Conservation (phyloP, 2,329 filamentous ascomycete genomes). For the Arthroderma sp. region DNA sequence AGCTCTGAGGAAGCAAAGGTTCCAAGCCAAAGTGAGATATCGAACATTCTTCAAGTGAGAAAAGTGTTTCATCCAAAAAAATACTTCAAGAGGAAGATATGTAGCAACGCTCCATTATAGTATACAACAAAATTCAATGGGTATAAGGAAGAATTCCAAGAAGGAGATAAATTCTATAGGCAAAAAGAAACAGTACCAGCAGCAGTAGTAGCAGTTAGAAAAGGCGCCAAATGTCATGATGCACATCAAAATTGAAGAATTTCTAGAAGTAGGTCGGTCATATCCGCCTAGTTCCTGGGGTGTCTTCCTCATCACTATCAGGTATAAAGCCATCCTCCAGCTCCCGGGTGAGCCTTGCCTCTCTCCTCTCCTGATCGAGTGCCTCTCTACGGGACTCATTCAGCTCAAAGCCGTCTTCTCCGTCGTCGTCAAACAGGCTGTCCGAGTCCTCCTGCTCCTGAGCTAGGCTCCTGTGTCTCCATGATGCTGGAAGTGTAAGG, state of each 20-base stretch:
- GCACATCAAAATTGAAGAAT: neutral
- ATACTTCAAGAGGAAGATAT: neutral
- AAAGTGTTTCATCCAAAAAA: neutral
- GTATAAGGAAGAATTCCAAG: neutral
- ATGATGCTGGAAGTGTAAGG: conserved; percentile 34
- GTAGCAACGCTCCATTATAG: neutral
- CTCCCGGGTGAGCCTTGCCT: conserved; percentile 59
- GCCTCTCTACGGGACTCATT: conserved; percentile 36
- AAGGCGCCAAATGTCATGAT: neutral
- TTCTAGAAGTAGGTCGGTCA: neutral
- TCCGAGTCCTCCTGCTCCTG: conserved; percentile 42
- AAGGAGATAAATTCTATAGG: neutral
- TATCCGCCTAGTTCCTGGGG: neutral
- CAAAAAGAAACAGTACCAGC: neutral
- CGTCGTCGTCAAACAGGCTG: conserved; percentile 53
- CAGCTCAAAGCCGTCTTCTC: conserved; percentile 43
- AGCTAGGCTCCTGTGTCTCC: conserved; percentile 34
- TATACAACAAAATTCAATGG: neutral
- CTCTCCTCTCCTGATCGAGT: conserved; percentile 34
- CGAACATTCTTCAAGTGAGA: neutral
- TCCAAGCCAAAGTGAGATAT: neutral
- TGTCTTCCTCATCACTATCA: conserved; percentile 48
- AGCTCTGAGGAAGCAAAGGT: neutral
- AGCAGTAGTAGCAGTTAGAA: neutral
- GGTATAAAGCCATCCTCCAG: conserved; percentile 65